Percentiles rank a stretch among this genome's conserved stretches.
These are phyloP conservation scores for Phaseolus lunatus DNA, from an alignment of 306 rosid species.

Conservation along the genomic window DNA sequence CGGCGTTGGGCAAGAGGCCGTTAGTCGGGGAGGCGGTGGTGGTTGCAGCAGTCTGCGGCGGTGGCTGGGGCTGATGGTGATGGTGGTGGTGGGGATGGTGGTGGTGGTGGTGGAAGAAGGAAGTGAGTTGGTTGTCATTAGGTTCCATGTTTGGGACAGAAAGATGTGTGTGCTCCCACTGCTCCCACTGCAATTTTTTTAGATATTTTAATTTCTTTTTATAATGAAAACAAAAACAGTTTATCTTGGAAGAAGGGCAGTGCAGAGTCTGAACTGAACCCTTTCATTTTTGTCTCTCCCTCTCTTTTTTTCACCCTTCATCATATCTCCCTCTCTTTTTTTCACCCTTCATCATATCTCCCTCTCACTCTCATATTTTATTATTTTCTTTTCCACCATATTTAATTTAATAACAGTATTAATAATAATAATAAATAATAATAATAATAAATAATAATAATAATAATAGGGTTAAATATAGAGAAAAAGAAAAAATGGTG, in stretches of 20 bases:
- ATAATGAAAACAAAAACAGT: conserved; percentile 34
- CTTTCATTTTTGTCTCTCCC: conserved; percentile 41
- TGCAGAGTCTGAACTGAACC: conserved; percentile 21
- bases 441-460: no score
- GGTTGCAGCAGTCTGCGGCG: conserved; percentile 34
- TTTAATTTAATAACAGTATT: no score
- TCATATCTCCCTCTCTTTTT: background rate
- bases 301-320: conserved; percentile 27
- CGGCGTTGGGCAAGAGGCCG: conserved; percentile 64
- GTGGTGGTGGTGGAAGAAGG: conserved; percentile 66
- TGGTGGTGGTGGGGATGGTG: conserved; percentile 44
- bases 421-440: no score
- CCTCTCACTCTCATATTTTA: no score
- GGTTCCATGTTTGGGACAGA: conserved; percentile 71
- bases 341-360: conserved; percentile 31
- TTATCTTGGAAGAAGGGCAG: conserved; percentile 26
- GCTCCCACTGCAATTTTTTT: conserved; percentile 48
- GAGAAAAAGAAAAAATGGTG: no score
- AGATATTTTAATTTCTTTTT: background rate
- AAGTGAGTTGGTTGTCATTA: conserved; percentile 85
- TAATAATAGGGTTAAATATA: no score
- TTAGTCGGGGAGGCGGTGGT: conserved; percentile 59
- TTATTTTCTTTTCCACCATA: no score
- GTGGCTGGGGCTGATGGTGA: conserved; percentile 47
- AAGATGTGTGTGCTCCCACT: conserved; percentile 39